Conservation (phyloP, 2,329 filamentous ascomycete species). For the Podosphaera leucotricha region DNA sequence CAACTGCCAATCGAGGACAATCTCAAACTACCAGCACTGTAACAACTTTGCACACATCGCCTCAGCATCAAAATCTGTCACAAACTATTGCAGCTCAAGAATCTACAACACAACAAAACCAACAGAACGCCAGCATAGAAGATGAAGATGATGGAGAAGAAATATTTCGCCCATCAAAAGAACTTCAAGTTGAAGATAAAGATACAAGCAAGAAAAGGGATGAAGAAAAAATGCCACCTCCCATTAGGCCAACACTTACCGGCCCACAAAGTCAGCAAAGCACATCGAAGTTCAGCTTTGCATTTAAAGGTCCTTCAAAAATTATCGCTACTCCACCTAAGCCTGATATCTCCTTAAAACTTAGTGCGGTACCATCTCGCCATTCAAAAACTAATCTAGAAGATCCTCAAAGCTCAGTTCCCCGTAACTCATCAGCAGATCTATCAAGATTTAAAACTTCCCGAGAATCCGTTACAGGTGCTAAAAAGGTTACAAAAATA, state of each 20-base stretch:
- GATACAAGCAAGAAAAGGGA: slow-evolving; percentile 23
- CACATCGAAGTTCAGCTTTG: slow-evolving; percentile 67
- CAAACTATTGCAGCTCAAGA: slow-evolving; percentile 12
- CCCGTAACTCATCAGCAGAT: slow-evolving; percentile 26
- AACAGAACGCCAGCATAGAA: slow-evolving; percentile 4
- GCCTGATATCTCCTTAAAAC: slow-evolving; percentile 40
- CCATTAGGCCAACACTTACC: slow-evolving; percentile 25
- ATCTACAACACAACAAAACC: slow-evolving; percentile 8
- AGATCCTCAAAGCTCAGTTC: slow-evolving; percentile 20
- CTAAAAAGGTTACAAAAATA: slow-evolving; percentile 38
- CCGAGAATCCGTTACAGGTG: slow-evolving; percentile 18
- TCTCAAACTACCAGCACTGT: slow-evolving; percentile 18
- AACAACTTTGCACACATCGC: slow-evolving; percentile 15
- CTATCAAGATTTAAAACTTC: slow-evolving; percentile 23
- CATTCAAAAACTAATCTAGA: slow-evolving; percentile 14
- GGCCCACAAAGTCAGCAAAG: slow-evolving; percentile 17
- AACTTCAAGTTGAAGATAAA: slow-evolving; percentile 38
- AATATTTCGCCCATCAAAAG: slow-evolving; percentile 38
- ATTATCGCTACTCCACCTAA: slow-evolving; percentile 32
- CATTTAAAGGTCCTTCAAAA: slow-evolving; percentile 56
- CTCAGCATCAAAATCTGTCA: slow-evolving; percentile 11
- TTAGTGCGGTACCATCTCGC: slow-evolving; percentile 27
- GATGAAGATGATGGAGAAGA: slow-evolving; percentile 29
- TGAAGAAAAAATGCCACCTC: slow-evolving; percentile 29
- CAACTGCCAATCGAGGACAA: slow-evolving; percentile 20